Evolutionary conservation across 139 green algal genomes (phyloP).

Genomic region (Chlamydomonas sphaeroides): DNA sequence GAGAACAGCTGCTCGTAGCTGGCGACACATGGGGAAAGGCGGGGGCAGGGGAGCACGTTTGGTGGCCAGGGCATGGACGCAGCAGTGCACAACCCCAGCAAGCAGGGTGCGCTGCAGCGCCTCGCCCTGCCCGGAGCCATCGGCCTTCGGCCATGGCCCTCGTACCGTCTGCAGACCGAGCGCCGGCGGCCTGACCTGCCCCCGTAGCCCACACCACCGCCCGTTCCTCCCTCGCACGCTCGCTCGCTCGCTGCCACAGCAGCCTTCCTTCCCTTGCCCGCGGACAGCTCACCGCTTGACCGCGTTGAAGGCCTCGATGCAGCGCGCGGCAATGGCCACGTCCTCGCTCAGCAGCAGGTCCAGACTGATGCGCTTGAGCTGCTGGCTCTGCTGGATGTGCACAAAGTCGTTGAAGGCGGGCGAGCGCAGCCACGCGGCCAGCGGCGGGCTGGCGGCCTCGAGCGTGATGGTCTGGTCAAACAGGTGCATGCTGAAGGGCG

Average conservation of each 20-base stretch:
- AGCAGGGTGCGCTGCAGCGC: no score
- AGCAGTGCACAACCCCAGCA: no score
- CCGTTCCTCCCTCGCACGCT: no score
- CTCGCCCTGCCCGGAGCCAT: no score
- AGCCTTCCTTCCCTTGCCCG: no score
- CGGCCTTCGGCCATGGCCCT: no score
- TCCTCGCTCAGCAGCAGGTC: slow-evolving; percentile 66
- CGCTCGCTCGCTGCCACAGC: no score
- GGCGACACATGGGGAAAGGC: background rate
- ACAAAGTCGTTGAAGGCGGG: slow-evolving; percentile 55
- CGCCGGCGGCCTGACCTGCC: no score
- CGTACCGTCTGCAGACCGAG: no score
- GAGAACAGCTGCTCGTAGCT: slow-evolving; percentile 42
- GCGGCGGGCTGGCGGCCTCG: slow-evolving; percentile 22
- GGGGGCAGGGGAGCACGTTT: background rate
- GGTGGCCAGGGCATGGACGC: background rate
- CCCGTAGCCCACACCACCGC: no score
- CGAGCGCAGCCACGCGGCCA: slow-evolving; percentile 55
- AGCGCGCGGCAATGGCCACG: slow-evolving; percentile 65
- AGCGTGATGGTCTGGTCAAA: slow-evolving; percentile 53
- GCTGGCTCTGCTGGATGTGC: slow-evolving; percentile 34
- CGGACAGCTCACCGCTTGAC: slow-evolving; percentile 74
- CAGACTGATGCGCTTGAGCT: slow-evolving; percentile 47
- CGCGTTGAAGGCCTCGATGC: slow-evolving; percentile 77
- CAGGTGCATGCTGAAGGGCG: slow-evolving; percentile 51